Evolutionary conservation across 1,284 basidiomycete genomes (phyloP).

Genomic region (Trametes sp.): DNA sequence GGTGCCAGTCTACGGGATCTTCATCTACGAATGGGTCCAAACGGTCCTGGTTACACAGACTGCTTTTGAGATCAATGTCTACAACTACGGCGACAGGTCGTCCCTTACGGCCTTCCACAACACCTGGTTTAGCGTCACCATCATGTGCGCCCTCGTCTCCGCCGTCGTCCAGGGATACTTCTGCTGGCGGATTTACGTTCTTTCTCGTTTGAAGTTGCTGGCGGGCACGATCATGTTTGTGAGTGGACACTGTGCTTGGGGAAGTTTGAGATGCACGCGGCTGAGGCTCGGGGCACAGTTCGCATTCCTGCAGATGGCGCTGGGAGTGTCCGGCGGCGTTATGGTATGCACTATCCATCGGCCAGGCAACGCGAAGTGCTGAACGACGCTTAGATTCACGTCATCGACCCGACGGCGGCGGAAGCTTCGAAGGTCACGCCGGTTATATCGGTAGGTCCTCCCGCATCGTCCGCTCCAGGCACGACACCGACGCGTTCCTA

Average conservation of each 20-base stretch:
- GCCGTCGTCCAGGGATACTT: conserved; percentile 31
- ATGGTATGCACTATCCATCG: not conserved
- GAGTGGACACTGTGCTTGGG: too few relatives aligned
- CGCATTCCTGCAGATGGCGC: conserved; percentile 10
- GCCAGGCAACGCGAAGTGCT: too few relatives aligned
- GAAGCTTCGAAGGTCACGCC: conserved; percentile 1
- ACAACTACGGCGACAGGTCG: conserved; percentile 24
- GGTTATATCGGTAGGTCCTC: conserved; percentile 8
- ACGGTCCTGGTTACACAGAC: conserved; percentile 25
- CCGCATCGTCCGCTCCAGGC: too few relatives aligned
- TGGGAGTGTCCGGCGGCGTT: conserved; percentile 9
- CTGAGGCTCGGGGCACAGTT: too few relatives aligned
- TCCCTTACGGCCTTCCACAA: conserved; percentile 22
- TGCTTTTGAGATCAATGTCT: conserved; percentile 27
- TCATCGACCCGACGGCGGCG: conserved; percentile 1
- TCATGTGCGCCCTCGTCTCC: conserved; percentile 31
- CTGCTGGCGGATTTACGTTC: conserved; percentile 30
- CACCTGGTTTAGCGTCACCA: conserved; percentile 33
- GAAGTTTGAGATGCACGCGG: too few relatives aligned
- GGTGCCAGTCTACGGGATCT: conserved; percentile 28
- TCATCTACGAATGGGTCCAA: conserved; percentile 28
- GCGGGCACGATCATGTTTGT: conserved; percentile 22
- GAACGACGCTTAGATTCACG: not conserved
- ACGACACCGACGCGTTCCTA: too few relatives aligned
- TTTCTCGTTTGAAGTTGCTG: conserved; percentile 23